These are phyloP conservation scores for Quercus tomentella DNA, from an alignment of 331 rosid genomes.

Conservation along the genomic window DNA sequence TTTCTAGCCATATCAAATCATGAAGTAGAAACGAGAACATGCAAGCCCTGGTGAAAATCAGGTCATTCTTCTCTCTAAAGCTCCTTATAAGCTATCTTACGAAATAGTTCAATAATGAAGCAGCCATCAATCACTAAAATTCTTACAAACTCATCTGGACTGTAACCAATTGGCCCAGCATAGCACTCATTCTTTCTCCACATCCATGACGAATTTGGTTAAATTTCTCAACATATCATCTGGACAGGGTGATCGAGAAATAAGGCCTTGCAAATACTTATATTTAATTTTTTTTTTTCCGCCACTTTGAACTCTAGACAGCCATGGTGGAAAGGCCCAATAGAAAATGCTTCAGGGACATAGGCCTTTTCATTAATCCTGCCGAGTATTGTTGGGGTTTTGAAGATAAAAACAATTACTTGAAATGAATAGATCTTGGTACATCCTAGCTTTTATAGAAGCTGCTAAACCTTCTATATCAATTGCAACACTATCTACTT, in stretches of 20 bases:
- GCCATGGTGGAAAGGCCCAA: slow-evolving; percentile 9
- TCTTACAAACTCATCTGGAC: background rate
- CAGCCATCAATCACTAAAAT: background rate
- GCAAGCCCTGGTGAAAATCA: background rate
- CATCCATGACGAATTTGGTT: background rate
- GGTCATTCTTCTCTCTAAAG: background rate
- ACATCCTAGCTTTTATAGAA: background rate
- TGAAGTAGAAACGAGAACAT: background rate
- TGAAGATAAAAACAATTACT: slow-evolving; percentile 9
- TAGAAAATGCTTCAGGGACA: background rate
- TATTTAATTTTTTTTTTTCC: background rate
- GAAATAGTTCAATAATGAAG: background rate
- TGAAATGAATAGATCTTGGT: background rate
- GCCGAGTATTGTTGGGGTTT: background rate
- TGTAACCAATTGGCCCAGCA: background rate
- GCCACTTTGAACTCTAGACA: background rate
- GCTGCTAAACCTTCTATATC: background rate
- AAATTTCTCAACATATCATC: background rate
- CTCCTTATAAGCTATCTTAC: background rate
- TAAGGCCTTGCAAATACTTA: background rate
- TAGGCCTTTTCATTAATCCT: background rate
- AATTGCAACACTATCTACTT: background rate
- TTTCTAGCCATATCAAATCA: background rate
- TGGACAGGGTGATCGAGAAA: background rate
- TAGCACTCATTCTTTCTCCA: background rate